phyloP scores from a whole-genome alignment of 2,329 filamentous ascomycete species.

The Hypoxylon sp. region DNA sequence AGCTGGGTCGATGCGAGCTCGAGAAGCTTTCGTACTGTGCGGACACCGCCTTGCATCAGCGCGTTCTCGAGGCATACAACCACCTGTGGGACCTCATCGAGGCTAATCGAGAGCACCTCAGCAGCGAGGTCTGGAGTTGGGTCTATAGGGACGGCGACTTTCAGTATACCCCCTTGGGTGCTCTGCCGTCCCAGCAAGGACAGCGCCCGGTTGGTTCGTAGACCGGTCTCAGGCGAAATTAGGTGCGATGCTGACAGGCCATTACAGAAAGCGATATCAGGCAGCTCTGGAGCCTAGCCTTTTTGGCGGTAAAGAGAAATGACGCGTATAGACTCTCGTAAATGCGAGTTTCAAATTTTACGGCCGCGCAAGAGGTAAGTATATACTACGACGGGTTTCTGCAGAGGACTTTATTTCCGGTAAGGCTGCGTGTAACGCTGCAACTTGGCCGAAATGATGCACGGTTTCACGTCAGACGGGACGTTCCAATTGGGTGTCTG shows the following conservation, averaged over 20 bases:
- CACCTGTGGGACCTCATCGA: constrained; percentile 68
- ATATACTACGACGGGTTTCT: constrained; percentile 5
- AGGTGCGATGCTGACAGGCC: constrained; percentile 11
- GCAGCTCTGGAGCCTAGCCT: constrained; percentile 66
- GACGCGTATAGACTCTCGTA: constrained; percentile 23
- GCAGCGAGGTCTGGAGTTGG: constrained; percentile 71
- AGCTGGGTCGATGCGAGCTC: constrained; percentile 60
- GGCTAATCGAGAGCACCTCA: constrained; percentile 59
- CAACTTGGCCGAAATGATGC: constrained; percentile 21
- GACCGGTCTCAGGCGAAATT: not conserved
- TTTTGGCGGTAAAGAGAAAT: constrained; percentile 60
- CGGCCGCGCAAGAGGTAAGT: not conserved
- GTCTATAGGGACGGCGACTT: constrained; percentile 58
- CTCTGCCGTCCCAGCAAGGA: constrained; percentile 57
- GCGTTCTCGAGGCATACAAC: constrained; percentile 63
- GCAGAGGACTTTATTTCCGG: constrained; percentile 13
- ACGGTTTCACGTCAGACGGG: constrained; percentile 28
- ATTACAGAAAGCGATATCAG: constrained; percentile 59
- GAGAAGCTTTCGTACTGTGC: constrained; percentile 58
- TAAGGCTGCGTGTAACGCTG: constrained; percentile 6
- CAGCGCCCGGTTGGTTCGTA: constrained; percentile 46
- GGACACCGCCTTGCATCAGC: constrained; percentile 52
- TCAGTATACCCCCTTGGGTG: constrained; percentile 58
- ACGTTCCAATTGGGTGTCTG: constrained; percentile 8
- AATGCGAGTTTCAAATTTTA: not conserved